Evolutionary conservation across 192 early-diverging fungal species (phyloP), one percentile per base, ranked within the genome.

Genomic region (Coemansia biformis): DNA sequence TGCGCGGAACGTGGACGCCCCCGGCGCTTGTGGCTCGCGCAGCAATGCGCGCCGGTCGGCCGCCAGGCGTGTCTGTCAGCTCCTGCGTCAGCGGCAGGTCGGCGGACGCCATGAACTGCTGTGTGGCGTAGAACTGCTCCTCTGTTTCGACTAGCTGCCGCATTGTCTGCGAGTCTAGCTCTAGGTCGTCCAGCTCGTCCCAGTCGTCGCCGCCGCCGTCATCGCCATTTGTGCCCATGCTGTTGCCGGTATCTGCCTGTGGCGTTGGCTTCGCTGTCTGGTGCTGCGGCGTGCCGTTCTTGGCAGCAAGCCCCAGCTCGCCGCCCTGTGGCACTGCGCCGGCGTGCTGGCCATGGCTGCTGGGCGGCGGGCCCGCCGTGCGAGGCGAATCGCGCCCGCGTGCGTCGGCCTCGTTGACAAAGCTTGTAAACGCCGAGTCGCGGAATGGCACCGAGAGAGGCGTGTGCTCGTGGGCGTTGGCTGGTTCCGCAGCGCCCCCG

Each of bases 121-220:
- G 73, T 10, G 66, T 69, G 2, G 61, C 48, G 43, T 57, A 65
- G n/a, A 64, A 62, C 24, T 48, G 38, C 43, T 75, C 72, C 29
- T 75, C 73, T 11, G 57, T 43, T 14, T 69, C 59, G 6, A 46
- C 45, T 16, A 75, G 40, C 61, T 75, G 60, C 24, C 47, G 52
- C 51, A 75, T 69, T 11, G 53, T 63, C 22, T 69, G 66, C 46
- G 66, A 64, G 17, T 68, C 57, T 19, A 75, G 50, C 33, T 60
- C 52, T 5, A 67, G 34, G 24, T 59, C 35, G 18, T 70, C 50
- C 23, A 70, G 39, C 21, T 52, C 56, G 19, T 58, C 55, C 47
- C 50, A 70, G 22, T 46, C 38, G 22, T 32, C 57, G 19, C 60
- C 51, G n/a, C 51, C 16, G 8, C 14, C 42, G 22, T 32, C 53